Evolutionary conservation across 371 early-diverging fungal genomes (phyloP).

Genomic region (Rhizopus microsporus): DNA sequence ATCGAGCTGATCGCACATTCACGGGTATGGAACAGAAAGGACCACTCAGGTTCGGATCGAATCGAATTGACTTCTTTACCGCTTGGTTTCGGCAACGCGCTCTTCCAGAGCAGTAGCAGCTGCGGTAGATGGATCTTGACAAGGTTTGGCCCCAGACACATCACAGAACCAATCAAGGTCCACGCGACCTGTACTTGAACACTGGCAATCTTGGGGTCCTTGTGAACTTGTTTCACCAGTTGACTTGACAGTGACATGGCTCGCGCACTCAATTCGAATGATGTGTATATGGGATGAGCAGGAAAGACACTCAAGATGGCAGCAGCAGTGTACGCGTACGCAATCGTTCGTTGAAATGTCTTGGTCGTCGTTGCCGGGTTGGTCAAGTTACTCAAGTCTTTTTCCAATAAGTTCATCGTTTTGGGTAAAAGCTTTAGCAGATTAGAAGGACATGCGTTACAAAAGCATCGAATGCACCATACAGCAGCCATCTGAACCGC

Average conservation of each 20-base stretch:
- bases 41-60: conserved; percentile 70
- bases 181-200: conserved; percentile 81
- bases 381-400: conserved; percentile 53
- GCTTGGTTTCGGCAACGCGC: conserved; percentile 64
- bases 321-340: conserved; percentile 68
- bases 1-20: conserved; percentile 76
- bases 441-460: conserved; percentile 66
- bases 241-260: conserved; percentile 79
- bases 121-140: conserved; percentile 83
- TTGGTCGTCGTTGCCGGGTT: conserved; percentile 51
- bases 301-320: conserved; percentile 76
- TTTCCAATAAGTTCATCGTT: conserved; percentile 59
- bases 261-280: conserved; percentile 74
- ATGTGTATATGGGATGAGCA: conserved; percentile 67
- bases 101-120: conserved; percentile 72
- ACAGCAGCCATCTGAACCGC: conserved; percentile 79
- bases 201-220: conserved; percentile 61
- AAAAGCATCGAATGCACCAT: conserved; percentile 71
- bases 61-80: conserved; percentile 59
- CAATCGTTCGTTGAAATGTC: conserved; percentile 57
- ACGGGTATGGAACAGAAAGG: conserved; percentile 63
- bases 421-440: conserved; percentile 63
- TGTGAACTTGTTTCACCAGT: conserved; percentile 64
- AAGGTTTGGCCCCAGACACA: conserved; percentile 81
- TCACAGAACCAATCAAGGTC: conserved; percentile 76